Base-by-base conservation (phyloP, 2,329 filamentous ascomycete genomes). In the Nemania diffusa region DNA sequence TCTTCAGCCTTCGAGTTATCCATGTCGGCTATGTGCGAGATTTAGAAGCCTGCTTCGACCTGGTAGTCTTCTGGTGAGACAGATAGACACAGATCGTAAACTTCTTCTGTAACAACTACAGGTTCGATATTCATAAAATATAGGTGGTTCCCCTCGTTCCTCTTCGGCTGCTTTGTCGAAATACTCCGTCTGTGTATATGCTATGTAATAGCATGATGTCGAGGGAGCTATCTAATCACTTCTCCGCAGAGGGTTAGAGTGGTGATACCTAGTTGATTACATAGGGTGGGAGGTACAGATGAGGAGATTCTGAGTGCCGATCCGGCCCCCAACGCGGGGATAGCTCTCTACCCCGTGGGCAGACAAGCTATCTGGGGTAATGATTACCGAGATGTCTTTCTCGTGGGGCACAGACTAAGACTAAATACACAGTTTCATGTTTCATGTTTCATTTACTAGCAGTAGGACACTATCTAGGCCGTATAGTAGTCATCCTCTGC, bases 291-390 rank as follows among this genome's bases (percentile, higher is more conserved):
- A n/a, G 22, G 32, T 46, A 20, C 22, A 22, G 44, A 63, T 55
- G 62, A 55, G 57, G 65, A 58, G 53, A 68, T 50, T 24, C 13
- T 9, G 27, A 17, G 57, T 46, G 42, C 42, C 42, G 15, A 64
- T 48, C 11, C 5, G 26, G 4, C 8, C 61, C 57, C 61, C 22
- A 60, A 52, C 56, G 55, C 24, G 64, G 64, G 64, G 50, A 67
- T 42, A n/a, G 6, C 37, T 58, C 58, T 62, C 57, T 22, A 58
- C 52, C 57, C 37, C 48, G 48, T 34, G 64, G 59, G 55, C 46
- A 24, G 32, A 52, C 8, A 11, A 26, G 6, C 44, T 46, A 3
- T 7, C n/a, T 48, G 59, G 59, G 51, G 51, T 62, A 62, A 57
- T 37, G 32, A 55, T n/a, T 53, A 34, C 64, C 59, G 64, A 26